Base-by-base conservation (phyloP, 2,329 filamentous ascomycete genomes). In the Eurotiales sp. region DNA sequence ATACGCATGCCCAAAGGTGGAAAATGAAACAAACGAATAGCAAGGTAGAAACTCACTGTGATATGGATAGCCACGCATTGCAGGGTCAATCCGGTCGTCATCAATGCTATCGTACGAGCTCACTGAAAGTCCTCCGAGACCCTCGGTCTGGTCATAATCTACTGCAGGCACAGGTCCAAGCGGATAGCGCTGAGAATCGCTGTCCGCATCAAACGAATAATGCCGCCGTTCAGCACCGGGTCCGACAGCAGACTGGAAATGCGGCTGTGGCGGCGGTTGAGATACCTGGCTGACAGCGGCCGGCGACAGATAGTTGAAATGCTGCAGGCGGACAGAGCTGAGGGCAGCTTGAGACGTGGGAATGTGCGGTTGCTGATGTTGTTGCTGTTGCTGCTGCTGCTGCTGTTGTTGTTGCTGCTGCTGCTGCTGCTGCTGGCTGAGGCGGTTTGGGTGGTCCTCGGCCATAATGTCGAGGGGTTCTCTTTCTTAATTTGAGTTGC, bases 91-190 rank as follows among this genome's bases (percentile, higher is more conserved):
- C 53, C 65, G 67, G 37, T 71, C 68, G 55, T 71, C 68, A 15
- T 71, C 68, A 53, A 71, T 64, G 52, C 67, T 70, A 44, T 71
- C 68, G 55, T 71, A 71, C 29, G 68, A 71, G 55, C 68, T 71
- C 58, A 71, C 68, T 25, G 68, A 71, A 10, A 71, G 54, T 19
- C 68, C 68, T 27, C 68, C 68, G 61, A 71, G 63, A 46, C 68
- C 68, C 50, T 71, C 68, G 2, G 68, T 71, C 49, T 69, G 68
- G 46, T 71, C 68, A 51, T 70, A 70, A 49, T 71, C 65, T 65
- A 70, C 67, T 47, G 61, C 65, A 54, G 64, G 54, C 48, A 64
- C 66, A 22, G 34, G 45, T 53, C 61, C 41, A 10, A 48, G 29
- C n/a, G 52, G 39, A 50, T 47, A 55, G 14, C 52, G 53, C 43